These are phyloP conservation scores for Nephelium lappaceum DNA, from an alignment of 345 rosid genomes.

Conservation along the genomic window DNA sequence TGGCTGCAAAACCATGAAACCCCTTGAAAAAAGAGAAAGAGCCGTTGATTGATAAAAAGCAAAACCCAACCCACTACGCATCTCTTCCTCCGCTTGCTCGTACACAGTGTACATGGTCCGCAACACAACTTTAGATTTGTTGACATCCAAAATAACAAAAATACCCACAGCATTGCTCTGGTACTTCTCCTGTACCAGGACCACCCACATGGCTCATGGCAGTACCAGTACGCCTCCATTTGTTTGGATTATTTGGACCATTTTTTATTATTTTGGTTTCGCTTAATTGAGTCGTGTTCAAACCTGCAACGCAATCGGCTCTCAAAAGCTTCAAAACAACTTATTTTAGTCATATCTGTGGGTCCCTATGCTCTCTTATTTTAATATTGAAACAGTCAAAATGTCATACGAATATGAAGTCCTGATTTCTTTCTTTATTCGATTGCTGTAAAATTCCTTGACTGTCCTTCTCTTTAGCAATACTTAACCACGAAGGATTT, in stretches of 20 bases:
- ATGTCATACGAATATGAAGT: background rate
- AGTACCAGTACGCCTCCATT: background rate
- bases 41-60: background rate
- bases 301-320: background rate
- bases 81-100: background rate
- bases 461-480: constrained; percentile 7
- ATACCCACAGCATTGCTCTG: background rate
- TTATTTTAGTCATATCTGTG: background rate
- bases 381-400: background rate
- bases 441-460: background rate
- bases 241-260: background rate
- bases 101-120: no score
- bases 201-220: no score
- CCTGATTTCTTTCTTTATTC: background rate
- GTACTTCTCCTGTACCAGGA: background rate
- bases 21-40: background rate
- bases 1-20: background rate
- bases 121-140: background rate
- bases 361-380: background rate
- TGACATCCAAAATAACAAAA: background rate
- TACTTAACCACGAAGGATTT: constrained; percentile 22
- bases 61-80: constrained; percentile 5
- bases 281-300: constrained; percentile 19
- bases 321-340: background rate
- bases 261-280: background rate